Base-by-base conservation (phyloP, 345 rosid genomes). In the Pseudoturritis turrita region DNA sequence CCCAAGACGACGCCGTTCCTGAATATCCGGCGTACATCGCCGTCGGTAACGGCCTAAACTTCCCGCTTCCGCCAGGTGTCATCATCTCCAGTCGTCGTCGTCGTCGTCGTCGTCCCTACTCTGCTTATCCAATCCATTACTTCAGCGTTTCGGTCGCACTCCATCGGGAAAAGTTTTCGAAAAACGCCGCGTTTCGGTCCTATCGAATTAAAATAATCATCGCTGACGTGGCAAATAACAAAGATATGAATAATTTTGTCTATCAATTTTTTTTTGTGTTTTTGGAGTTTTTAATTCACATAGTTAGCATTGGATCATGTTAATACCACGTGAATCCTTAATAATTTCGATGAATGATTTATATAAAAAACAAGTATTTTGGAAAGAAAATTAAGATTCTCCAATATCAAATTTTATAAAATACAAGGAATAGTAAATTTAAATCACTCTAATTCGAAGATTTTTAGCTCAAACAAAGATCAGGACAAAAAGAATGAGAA, bases 1-100 rank as follows among this genome's bases (percentile, higher is more conserved):
- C 88, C 96, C 98, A 90, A 18, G 90, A 80, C 46, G 87, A 73
- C n/a, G 84, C 72, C 11, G 86, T 65, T 28, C 86, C 72, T 36
- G 79, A 68, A 47, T 69, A 54, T 44, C 79, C 75, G 17, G 65
- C 74, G 70, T 76, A 76, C 70, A 76, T 61, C 49, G 87, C 74
- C 18, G 85, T 68, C 47, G 82, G 62, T 33, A 80, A 75, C 31
- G 78, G 67, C 35, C 28, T 78, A 5, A 76, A 49, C 29, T 75
- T 81, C 66, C 79, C 76, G 55, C 73, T 76, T 69, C 84, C 79
- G 18, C 75, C 75, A 45, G 79, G 75, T 36, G 79, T 62, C 75
- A 70, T 62, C 79, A 69, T 69, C 58, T 62, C 65, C 70, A 14
- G 65, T 62, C 68, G 37, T 49, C 68, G 23, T 41, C 77, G 37